phyloP scores from a whole-genome alignment of 192 early-diverging fungal species.

The Umbelopsis ramanniana region DNA sequence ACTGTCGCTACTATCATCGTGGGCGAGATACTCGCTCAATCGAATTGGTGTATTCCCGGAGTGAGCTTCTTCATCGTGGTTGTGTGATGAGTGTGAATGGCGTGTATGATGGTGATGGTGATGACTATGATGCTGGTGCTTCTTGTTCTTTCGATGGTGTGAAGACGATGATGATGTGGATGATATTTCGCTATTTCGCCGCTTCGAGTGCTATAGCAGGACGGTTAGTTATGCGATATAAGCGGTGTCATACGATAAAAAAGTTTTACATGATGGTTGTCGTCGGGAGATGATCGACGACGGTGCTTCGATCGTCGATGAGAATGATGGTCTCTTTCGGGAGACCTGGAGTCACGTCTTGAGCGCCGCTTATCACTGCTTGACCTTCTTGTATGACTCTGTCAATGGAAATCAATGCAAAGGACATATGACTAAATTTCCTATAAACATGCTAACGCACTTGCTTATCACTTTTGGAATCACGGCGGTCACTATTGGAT shows the following conservation, averaged over 20 bases:
- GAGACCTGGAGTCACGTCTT: not conserved
- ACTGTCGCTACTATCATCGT: constrained; percentile 17
- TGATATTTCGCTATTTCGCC: not conserved
- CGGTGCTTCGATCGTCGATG: not conserved
- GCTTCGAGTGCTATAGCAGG: not conserved
- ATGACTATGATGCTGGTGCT: constrained; percentile 8
- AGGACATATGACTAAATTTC: not conserved
- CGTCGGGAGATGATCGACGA: not conserved
- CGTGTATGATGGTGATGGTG: not conserved
- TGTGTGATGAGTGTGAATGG: not conserved
- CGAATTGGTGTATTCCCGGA: not conserved
- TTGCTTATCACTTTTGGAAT: not conserved
- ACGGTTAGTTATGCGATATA: not conserved
- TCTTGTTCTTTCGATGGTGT: not conserved
- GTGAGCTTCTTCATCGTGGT: not conserved
- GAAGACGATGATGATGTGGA: constrained; percentile 1
- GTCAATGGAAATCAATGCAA: not conserved
- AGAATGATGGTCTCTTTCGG: not conserved
- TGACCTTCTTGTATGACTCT: not conserved
- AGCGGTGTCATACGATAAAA: not conserved
- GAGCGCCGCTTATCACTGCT: not conserved
- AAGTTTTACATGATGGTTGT: not conserved
- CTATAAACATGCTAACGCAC: not conserved
- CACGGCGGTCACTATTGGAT: not conserved
- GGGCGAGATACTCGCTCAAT: not conserved